Percentiles rank a stretch among this genome's conserved stretches.
These are phyloP conservation scores for Plantago ovata DNA, from an alignment of 257 asterid genomes.

Conservation along the genomic window DNA sequence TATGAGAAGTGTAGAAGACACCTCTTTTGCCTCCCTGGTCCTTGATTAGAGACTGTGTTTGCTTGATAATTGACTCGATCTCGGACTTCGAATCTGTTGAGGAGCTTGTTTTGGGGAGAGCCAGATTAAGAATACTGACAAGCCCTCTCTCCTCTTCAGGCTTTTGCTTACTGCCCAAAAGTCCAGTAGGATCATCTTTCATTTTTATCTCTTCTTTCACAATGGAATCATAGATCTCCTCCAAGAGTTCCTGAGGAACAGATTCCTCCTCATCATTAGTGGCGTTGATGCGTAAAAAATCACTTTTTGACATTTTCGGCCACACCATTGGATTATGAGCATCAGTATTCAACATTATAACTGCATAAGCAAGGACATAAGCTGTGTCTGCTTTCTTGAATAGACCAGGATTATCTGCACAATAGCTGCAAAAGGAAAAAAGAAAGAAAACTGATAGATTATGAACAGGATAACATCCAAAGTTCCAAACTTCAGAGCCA, in stretches of 20 bases:
- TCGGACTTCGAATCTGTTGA: conserved; percentile 72
- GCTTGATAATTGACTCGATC: conserved; percentile 78
- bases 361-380: conserved; percentile 98
- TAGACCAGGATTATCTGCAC: conserved; percentile 91
- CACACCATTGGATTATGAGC: conserved; percentile 99
- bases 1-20: conserved; percentile 82
- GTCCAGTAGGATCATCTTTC: conserved; percentile 79
- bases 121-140: conserved; percentile 88
- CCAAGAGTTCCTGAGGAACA: conserved; percentile 89
- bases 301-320: conserved; percentile 98
- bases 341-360: conserved; percentile 96
- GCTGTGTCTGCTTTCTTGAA: conserved; percentile 99
- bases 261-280: conserved; percentile 84
- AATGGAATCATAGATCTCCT: conserved; percentile 95
- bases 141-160: conserved; percentile 80
- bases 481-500: no score
- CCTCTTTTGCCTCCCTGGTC: conserved; percentile 85
- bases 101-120: conserved; percentile 77
- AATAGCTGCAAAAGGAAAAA: conserved; percentile 57
- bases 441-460: conserved; percentile 19
- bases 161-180: conserved; percentile 68
- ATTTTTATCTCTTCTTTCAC: conserved; percentile 89
- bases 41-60: conserved; percentile 77
- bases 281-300: conserved; percentile 78
- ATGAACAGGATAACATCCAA: conserved; percentile 4